Evolutionary conservation across 2,329 filamentous ascomycete species (phyloP).

Genomic region (Keithomyces neogunnii): DNA sequence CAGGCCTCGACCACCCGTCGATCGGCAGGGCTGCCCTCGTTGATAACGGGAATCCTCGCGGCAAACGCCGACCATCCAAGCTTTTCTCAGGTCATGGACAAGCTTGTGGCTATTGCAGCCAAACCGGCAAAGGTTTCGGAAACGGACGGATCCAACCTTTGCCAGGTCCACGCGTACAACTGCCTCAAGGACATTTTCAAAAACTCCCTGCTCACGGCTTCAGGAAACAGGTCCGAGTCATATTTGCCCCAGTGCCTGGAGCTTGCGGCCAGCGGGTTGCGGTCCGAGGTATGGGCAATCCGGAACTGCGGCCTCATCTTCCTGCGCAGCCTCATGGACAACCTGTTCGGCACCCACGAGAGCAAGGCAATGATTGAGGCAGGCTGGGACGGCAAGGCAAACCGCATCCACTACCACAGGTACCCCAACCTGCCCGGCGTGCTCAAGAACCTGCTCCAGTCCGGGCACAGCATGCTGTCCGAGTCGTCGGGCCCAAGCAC

Average conservation of each 20-base stretch:
- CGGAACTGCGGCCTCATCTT: slow-evolving; percentile 89
- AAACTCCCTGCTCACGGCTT: slow-evolving; percentile 63
- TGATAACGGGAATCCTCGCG: slow-evolving; percentile 73
- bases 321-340: slow-evolving; percentile 75
- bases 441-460: slow-evolving; percentile 52
- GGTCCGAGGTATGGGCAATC: slow-evolving; percentile 83
- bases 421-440: slow-evolving; percentile 58
- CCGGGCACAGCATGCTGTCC: slow-evolving; percentile 37
- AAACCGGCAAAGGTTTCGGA: slow-evolving; percentile 43
- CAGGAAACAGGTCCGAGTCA: slow-evolving; percentile 63
- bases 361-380: slow-evolving; percentile 54
- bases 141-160: slow-evolving; percentile 58
- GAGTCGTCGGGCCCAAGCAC: slow-evolving; percentile 23
- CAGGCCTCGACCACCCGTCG: slow-evolving; percentile 78
- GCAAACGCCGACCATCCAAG: slow-evolving; percentile 52
- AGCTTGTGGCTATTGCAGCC: slow-evolving; percentile 51
- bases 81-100: slow-evolving; percentile 55
- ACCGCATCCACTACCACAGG: slow-evolving; percentile 60
- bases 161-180: slow-evolving; percentile 92
- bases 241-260: slow-evolving; percentile 67
- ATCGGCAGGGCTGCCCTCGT: slow-evolving; percentile 83
- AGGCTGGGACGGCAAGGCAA: slow-evolving; percentile 55
- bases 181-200: slow-evolving; percentile 89
- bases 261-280: slow-evolving; percentile 72
- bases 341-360: slow-evolving; percentile 66